A percentile compares a stretch with the other conserved stretches of the same genome.
Evolutionary conservation across 768 basidiomycete species (phyloP).

Genomic region (Boletus bicolor): DNA sequence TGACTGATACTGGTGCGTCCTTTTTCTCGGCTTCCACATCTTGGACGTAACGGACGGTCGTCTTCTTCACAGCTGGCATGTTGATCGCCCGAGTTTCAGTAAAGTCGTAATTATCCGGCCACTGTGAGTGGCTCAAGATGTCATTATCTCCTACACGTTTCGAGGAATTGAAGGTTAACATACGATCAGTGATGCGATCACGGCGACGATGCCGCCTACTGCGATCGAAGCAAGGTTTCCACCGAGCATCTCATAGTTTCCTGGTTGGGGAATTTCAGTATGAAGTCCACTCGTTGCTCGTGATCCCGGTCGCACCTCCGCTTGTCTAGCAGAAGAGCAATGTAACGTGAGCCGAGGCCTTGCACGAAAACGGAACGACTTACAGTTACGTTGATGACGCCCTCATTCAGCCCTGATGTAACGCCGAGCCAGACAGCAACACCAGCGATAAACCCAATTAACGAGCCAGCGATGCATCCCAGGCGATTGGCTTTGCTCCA

Average conservation of each 20-base stretch:
- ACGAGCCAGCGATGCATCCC: slow-evolving; percentile 75
- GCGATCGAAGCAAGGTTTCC: slow-evolving; percentile 88
- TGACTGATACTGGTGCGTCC: slow-evolving; percentile 26
- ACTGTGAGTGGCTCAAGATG: slow-evolving; percentile 35
- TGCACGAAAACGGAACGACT: slow-evolving; percentile 15
- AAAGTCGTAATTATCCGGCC: slow-evolving; percentile 84
- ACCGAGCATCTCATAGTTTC: slow-evolving; percentile 73
- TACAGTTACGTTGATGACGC: slow-evolving; percentile 68
- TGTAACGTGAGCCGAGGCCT: not conserved
- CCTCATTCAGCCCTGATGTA: slow-evolving; percentile 65
- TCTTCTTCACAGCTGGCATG: slow-evolving; percentile 23
- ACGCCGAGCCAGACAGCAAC: slow-evolving; percentile 84
- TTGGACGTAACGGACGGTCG: slow-evolving; percentile 13
- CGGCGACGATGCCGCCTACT: slow-evolving; percentile 74
- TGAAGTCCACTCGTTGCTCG: not conserved
- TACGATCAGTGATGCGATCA: slow-evolving; percentile 61
- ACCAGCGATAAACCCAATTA: slow-evolving; percentile 66
- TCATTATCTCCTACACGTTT: not conserved
- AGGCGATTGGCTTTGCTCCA: slow-evolving; percentile 85
- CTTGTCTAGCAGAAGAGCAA: slow-evolving; percentile 36
- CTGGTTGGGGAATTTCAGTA: slow-evolving; percentile 17
- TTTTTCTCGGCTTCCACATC: slow-evolving; percentile 40
- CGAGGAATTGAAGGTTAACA: slow-evolving; percentile 17
- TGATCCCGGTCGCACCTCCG: slow-evolving; percentile 44
- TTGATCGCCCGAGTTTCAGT: slow-evolving; percentile 78